A percentile compares a stretch with the other conserved stretches of the same genome.
phyloP scores from a whole-genome alignment of 768 basidiomycete species.

The Cubamyces sp. region DNA sequence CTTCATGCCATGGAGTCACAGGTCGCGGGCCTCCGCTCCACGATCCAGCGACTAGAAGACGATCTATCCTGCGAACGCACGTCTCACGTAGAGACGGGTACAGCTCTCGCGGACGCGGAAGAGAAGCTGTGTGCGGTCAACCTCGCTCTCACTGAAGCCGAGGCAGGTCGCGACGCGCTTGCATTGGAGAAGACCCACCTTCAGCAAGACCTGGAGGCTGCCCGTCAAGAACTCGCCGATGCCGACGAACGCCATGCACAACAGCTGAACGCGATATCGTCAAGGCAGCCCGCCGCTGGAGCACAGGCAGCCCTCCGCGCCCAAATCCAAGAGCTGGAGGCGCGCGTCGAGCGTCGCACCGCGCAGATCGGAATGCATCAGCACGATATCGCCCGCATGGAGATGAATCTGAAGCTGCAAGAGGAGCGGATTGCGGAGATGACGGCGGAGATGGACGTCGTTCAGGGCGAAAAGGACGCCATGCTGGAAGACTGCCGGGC shows the following conservation, averaged over 20 bases:
- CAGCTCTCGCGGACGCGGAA: slow-evolving; percentile 45
- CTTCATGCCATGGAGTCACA: slow-evolving; percentile 22
- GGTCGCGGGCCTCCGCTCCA: slow-evolving; percentile 23
- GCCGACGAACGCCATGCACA: slow-evolving; percentile 68
- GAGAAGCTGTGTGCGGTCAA: slow-evolving; percentile 49
- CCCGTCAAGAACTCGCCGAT: slow-evolving; percentile 56
- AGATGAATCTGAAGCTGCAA: slow-evolving; percentile 72
- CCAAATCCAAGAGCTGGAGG: slow-evolving; percentile 73
- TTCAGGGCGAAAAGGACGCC: slow-evolving; percentile 68
- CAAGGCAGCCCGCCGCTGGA: slow-evolving; percentile 39
- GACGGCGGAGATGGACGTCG: slow-evolving; percentile 68
- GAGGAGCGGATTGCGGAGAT: slow-evolving; percentile 77
- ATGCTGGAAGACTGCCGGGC: slow-evolving; percentile 87
- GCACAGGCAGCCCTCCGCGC: slow-evolving; percentile 57
- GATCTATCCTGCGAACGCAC: slow-evolving; percentile 26
- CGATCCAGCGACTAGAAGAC: slow-evolving; percentile 25
- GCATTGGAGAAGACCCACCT: slow-evolving; percentile 66
- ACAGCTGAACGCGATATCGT: slow-evolving; percentile 66
- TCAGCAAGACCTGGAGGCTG: slow-evolving; percentile 56
- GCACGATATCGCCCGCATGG: slow-evolving; percentile 76
- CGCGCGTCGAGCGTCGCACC: slow-evolving; percentile 63
- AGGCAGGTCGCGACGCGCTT: slow-evolving; percentile 69
- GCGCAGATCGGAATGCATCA: slow-evolving; percentile 80
- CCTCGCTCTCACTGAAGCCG: slow-evolving; percentile 55
- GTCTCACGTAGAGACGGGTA: slow-evolving; percentile 29